Conservation (phyloP, 805 yeast genomes). For the Kodamaea leandrae region DNA sequence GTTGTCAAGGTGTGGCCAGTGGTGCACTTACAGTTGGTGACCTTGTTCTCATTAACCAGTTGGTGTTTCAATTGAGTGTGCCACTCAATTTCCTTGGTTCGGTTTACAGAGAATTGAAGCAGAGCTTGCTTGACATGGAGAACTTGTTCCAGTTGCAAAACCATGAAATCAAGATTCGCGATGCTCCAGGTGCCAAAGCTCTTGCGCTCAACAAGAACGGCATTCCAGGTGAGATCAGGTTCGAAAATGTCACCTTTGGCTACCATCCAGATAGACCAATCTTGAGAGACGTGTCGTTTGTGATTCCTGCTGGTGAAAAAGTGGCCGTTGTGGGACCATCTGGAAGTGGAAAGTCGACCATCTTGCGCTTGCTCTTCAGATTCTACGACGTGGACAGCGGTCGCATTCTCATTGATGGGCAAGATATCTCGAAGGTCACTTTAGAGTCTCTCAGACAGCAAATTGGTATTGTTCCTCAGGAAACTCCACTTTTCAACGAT, state of each 20-base stretch:
- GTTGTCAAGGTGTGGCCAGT: slow-evolving; percentile 84
- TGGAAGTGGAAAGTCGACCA: slow-evolving; percentile 93
- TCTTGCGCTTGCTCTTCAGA: slow-evolving; percentile 77
- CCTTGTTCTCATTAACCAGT: slow-evolving; percentile 87
- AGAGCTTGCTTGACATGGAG: slow-evolving; percentile 93
- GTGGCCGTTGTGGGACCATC: slow-evolving; percentile 96
- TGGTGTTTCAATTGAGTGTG: slow-evolving; percentile 92
- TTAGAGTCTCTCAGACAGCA: slow-evolving; percentile 69
- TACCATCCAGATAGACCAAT: slow-evolving; percentile 89
- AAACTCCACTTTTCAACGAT: slow-evolving; percentile 92
- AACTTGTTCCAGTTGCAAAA: slow-evolving; percentile 82
- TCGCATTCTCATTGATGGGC: slow-evolving; percentile 80
- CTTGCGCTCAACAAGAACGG: slow-evolving; percentile 42
- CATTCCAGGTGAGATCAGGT: slow-evolving; percentile 71
- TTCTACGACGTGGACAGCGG: slow-evolving; percentile 85
- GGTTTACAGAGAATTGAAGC: slow-evolving; percentile 92
- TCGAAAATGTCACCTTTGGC: slow-evolving; percentile 91
- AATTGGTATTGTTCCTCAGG: slow-evolving; percentile 96
- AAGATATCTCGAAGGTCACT: slow-evolving; percentile 73
- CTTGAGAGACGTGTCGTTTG: slow-evolving; percentile 72
- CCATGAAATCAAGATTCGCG: slow-evolving; percentile 63
- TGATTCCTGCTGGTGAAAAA: slow-evolving; percentile 85
- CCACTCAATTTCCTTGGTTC: slow-evolving; percentile 94
- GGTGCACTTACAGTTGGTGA: slow-evolving; percentile 91
- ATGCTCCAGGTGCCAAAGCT: slow-evolving; percentile 60